Evolutionary conservation across 768 basidiomycete species (phyloP).

Genomic region (Neoboletus brunneissimus): DNA sequence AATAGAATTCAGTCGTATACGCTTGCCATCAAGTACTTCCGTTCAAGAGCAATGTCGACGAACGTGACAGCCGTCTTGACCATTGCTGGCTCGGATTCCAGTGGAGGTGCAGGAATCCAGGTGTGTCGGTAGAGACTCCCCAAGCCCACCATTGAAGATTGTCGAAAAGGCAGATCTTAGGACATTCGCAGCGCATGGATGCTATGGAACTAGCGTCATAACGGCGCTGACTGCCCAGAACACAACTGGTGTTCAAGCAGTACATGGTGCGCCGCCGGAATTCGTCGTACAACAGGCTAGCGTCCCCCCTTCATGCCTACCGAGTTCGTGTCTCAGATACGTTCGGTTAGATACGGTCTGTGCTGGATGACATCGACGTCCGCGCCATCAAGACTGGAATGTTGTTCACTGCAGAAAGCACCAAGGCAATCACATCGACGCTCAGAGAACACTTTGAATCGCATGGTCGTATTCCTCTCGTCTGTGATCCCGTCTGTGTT

Average conservation of each 20-base stretch:
- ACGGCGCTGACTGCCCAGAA: constrained; percentile 92
- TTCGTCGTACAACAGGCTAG: constrained; percentile 76
- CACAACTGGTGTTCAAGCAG: constrained; percentile 75
- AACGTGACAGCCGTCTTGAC: constrained; percentile 48
- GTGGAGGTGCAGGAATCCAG: constrained; percentile 90
- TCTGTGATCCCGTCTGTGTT: constrained; percentile 85
- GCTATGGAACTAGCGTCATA: constrained; percentile 78
- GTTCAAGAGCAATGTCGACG: constrained; percentile 4
- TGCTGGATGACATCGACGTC: constrained; percentile 70
- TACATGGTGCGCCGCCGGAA: constrained; percentile 62
- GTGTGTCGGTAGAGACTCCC: constrained; percentile 34
- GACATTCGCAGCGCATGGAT: constrained; percentile 73
- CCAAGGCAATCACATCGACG: constrained; percentile 47
- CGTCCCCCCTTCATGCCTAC: constrained; percentile 2
- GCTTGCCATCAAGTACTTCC: not conserved
- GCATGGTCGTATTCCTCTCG: constrained; percentile 44
- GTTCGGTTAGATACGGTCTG: constrained; percentile 55
- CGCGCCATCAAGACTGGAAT: constrained; percentile 87
- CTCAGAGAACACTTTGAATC: constrained; percentile 43
- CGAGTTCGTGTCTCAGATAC: not conserved
- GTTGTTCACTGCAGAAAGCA: constrained; percentile 63
- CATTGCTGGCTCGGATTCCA: constrained; percentile 79
- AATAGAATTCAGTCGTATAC: not conserved
- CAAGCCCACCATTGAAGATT: not conserved
- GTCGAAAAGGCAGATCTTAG: constrained; percentile 76